phyloP scores from a whole-genome alignment of 73 alveolate species.

The Symbiodinium pilosum region DNA sequence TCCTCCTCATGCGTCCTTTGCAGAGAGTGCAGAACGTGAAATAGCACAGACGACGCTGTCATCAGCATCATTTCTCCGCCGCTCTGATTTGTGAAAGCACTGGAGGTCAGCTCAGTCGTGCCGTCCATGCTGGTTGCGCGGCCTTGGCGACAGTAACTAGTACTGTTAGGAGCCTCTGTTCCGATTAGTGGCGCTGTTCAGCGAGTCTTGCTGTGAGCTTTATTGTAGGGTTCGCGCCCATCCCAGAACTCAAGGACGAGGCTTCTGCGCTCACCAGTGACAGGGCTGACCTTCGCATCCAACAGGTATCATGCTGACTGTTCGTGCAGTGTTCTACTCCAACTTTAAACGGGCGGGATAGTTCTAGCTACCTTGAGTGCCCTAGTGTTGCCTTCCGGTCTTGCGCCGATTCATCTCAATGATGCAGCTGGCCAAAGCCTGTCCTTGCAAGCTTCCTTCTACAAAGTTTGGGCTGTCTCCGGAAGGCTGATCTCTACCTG shows the following conservation, averaged over 20 bases:
- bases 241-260: conserved; percentile 63
- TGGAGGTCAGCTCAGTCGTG: conserved; percentile 27
- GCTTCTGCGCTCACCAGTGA: conserved; percentile 21
- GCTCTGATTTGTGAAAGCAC: too few relatives aligned
- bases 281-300: conserved; percentile 38
- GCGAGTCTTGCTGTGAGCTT: background rate
- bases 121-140: conserved; percentile 47
- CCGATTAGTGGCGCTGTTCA: background rate
- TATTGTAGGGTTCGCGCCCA: background rate
- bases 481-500: too few relatives aligned
- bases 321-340: background rate
- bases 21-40: too few relatives aligned
- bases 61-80: too few relatives aligned
- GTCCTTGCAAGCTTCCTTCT: too few relatives aligned
- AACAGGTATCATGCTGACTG: background rate
- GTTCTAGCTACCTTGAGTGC: background rate
- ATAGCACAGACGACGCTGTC: too few relatives aligned
- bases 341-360: background rate
- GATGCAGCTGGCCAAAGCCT: too few relatives aligned
- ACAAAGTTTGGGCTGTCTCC: too few relatives aligned
- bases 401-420: too few relatives aligned
- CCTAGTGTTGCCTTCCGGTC: too few relatives aligned
- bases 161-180: background rate
- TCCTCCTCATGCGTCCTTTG: conserved; percentile 69
- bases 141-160: background rate